Base-by-base conservation (phyloP, 352 stramenopile genomes). In the Phytophthora aleatoria region DNA sequence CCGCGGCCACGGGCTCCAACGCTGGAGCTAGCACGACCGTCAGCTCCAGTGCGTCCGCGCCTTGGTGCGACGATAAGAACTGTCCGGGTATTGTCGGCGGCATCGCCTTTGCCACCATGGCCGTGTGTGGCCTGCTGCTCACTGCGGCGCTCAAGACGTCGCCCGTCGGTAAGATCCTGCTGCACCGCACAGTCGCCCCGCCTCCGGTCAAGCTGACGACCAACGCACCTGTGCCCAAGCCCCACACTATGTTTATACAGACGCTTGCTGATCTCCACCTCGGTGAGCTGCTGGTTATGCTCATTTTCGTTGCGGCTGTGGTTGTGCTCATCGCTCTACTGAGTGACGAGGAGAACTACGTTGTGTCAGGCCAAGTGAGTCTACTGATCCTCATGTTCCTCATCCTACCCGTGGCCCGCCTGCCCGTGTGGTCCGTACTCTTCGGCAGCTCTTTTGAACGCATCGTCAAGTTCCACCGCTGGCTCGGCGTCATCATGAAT, bases 381-480 rank as follows among this genome's bases (percentile, higher is more conserved):
- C 57, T 95, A 16, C 56, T 91, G n/a, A 76, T 85, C 13, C 64
- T 95, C 48, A 90, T 93, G 83, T 92, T 95, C 55, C 55, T 95
- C 53, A 78, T 95, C 30, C 68, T 95, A 2, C 86, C 86, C 0
- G 74, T 95, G 1, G 66, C 86, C 5, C 69, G 77, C 8, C 63
- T 91, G 27, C 74, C 73, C 6, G 63, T 93, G 16, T 93, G 84
- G 84, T 83, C 78, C 10, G 55, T 87, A 26, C 73, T 87, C 43
- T 94, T 94, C 26, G 81, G 81, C 54, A 87, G 69, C 50, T 92
- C 82, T 30, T 91, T 92, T 38, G 86, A 94, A 49, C 86, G 86
- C 16, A 90, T 92, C 26, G 64, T 92, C 69, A 93, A 92, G 74
- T 95, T 93, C 48, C 86, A 95, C 63, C 86, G 86, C 48, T 92